Conservation (phyloP, 331 rosid species). For the Prunus yedoensis region DNA sequence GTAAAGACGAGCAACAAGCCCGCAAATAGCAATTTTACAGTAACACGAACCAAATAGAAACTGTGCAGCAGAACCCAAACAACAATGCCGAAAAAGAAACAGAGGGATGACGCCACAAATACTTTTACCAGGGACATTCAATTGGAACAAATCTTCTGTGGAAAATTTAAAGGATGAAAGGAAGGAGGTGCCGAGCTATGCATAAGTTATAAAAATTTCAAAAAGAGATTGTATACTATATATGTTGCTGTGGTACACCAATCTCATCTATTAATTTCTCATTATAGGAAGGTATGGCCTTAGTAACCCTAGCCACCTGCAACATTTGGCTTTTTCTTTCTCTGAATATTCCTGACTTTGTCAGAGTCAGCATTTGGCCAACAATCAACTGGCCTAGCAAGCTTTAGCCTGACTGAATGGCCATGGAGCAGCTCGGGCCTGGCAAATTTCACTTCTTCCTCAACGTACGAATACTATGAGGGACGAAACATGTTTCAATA, state of each 20-base stretch:
- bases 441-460: background rate
- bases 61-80: background rate
- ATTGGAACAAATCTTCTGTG: background rate
- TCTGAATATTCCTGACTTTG: background rate
- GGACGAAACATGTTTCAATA: background rate
- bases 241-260: background rate
- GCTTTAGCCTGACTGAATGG: background rate
- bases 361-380: background rate
- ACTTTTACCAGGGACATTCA: background rate
- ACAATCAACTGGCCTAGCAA: background rate
- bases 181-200: background rate
- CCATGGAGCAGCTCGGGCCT: background rate
- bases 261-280: background rate
- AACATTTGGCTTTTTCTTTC: background rate
- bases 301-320: background rate
- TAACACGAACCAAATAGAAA: background rate
- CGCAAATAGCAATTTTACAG: background rate
- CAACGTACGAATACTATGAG: background rate
- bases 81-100: background rate
- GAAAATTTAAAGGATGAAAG: background rate
- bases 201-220: background rate
- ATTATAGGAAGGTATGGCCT: background rate
- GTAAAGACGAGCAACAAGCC: no score
- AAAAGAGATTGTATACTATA: background rate
- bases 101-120: background rate